Evolutionary conservation across 805 yeast species (phyloP).

Genomic region (Saturnispora hagleri): DNA sequence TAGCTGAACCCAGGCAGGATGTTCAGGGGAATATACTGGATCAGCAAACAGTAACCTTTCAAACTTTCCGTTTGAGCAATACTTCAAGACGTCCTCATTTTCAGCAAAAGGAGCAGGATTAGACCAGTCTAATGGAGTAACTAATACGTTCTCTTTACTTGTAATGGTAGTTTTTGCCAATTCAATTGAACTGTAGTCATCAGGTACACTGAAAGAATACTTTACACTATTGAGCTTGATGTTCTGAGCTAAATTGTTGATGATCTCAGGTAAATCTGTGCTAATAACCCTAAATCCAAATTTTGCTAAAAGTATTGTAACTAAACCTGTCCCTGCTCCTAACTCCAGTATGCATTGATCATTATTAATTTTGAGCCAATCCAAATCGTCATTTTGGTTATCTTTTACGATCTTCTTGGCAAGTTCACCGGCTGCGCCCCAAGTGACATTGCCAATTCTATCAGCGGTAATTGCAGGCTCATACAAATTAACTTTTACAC

Average conservation of each 20-base stretch:
- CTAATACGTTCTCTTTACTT: conserved; percentile 20
- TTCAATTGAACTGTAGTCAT: not conserved
- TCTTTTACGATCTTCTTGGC: conserved; percentile 40
- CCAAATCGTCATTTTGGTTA: not conserved
- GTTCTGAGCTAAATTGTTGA: conserved; percentile 57
- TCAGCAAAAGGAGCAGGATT: conserved; percentile 34
- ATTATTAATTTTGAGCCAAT: conserved; percentile 6
- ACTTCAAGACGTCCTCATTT: conserved; percentile 12
- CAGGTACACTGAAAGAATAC: not conserved
- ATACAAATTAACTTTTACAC: conserved; percentile 31
- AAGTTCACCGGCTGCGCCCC: conserved; percentile 85
- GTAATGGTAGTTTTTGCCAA: conserved; percentile 16
- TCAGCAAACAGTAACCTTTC: conserved; percentile 70
- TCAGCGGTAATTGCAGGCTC: conserved; percentile 89
- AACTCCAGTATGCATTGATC: conserved; percentile 48
- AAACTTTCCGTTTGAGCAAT: conserved; percentile 27
- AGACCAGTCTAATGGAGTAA: conserved; percentile 61
- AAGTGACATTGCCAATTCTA: conserved; percentile 83
- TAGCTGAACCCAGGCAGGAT: conserved; percentile 62
- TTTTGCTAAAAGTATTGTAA: conserved; percentile 60
- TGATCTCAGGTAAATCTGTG: conserved; percentile 76
- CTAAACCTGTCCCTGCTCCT: conserved; percentile 95
- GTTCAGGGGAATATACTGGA: conserved; percentile 78
- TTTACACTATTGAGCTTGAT: conserved; percentile 39
- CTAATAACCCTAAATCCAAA: conserved; percentile 42